phyloP scores from a whole-genome alignment of 2,329 filamentous ascomycete species.

The Pseudogymnoascus sp. region DNA sequence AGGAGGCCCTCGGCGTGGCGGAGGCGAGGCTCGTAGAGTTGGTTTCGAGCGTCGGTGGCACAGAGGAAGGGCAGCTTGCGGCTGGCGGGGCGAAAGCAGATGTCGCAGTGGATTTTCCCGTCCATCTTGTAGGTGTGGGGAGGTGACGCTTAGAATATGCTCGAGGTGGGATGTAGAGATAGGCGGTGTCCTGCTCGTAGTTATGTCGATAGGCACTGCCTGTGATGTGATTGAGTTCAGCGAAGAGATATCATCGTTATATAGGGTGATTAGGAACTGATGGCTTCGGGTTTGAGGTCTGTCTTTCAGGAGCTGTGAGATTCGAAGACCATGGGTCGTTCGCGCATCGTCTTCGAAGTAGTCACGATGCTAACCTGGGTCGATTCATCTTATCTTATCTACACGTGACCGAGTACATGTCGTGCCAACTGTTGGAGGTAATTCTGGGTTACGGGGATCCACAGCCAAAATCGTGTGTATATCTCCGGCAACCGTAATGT shows the following conservation, averaged over 20 bases:
- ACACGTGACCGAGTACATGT: background rate
- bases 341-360: background rate
- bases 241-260: background rate
- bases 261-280: background rate
- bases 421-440: too few relatives aligned
- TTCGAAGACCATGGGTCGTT: background rate
- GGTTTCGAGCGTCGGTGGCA: constrained; percentile 61
- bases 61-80: constrained; percentile 61
- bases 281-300: background rate
- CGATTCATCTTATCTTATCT: constrained; percentile 7
- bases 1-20: constrained; percentile 53
- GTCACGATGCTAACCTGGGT: constrained; percentile 2
- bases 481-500: too few relatives aligned
- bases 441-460: too few relatives aligned
- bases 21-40: constrained; percentile 58
- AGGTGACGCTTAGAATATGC: constrained; percentile 6
- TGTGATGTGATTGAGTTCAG: background rate
- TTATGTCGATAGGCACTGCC: background rate
- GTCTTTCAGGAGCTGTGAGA: background rate
- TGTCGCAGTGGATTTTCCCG: constrained; percentile 58
- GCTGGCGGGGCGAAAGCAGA: constrained; percentile 51
- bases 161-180: background rate
- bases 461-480: too few relatives aligned
- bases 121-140: constrained; percentile 14
- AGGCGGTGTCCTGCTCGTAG: background rate